Evolutionary conservation across 768 basidiomycete genomes (phyloP).

Genomic region (Mycena indigotica): DNA sequence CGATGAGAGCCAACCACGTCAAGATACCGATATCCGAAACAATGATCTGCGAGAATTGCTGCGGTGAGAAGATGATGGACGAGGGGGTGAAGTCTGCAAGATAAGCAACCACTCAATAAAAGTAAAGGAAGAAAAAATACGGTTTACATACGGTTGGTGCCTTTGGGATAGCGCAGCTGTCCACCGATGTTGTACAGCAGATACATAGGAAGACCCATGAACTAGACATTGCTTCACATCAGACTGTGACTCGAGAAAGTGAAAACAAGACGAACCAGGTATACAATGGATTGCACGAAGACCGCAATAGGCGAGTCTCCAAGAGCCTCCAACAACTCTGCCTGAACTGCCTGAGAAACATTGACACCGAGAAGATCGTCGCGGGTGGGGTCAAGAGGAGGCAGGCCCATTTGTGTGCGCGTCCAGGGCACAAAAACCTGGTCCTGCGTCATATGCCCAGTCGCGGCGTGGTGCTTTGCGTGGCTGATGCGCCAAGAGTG

Average conservation of each 20-base stretch:
- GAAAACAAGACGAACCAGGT: constrained; percentile 51
- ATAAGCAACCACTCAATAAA: not conserved
- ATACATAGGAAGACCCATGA: constrained; percentile 87
- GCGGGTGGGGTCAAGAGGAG: constrained; percentile 62
- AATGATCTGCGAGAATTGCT: constrained; percentile 76
- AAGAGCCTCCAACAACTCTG: constrained; percentile 81
- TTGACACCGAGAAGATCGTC: constrained; percentile 68
- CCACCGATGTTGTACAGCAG: constrained; percentile 84
- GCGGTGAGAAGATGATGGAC: constrained; percentile 80
- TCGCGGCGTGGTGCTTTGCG: constrained; percentile 92
- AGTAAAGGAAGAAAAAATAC: not conserved
- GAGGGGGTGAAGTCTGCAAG: constrained; percentile 70
- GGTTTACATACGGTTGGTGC: constrained; percentile 71
- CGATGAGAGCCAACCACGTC: constrained; percentile 66
- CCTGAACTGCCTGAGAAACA: constrained; percentile 65
- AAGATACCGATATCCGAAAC: constrained; percentile 82
- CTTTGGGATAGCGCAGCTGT: constrained; percentile 75
- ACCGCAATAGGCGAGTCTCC: constrained; percentile 88
- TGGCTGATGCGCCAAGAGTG: constrained; percentile 97
- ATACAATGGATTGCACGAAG: constrained; percentile 49
- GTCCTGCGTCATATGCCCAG: constrained; percentile 90
- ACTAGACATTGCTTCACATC: constrained; percentile 35
- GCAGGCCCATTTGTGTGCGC: constrained; percentile 67
- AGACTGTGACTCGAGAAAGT: constrained; percentile 6
- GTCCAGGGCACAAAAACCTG: constrained; percentile 95